phyloP scores from a whole-genome alignment of 2,329 filamentous ascomycete species.

The Biscogniauxia marginata region DNA sequence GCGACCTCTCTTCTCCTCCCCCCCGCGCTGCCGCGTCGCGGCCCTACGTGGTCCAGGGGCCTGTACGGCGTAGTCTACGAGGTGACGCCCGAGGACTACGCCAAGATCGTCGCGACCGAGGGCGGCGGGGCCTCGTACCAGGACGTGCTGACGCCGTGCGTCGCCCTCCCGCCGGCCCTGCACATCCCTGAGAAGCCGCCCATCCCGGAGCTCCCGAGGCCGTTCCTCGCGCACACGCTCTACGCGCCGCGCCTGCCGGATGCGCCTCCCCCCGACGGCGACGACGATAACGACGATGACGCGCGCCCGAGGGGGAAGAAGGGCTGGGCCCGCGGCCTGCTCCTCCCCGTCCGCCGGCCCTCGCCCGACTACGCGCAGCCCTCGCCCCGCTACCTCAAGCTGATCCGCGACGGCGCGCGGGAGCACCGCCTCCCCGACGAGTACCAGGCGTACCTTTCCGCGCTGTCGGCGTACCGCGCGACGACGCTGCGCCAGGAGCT shows the following conservation, averaged over 20 bases:
- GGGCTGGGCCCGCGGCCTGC: slow-evolving; percentile 45
- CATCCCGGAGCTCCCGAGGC: slow-evolving; percentile 48
- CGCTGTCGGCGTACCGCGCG: slow-evolving; percentile 67
- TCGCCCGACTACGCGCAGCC: slow-evolving; percentile 75
- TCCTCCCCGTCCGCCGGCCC: slow-evolving; percentile 51
- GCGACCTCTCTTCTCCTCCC: neutral
- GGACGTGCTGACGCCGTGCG: slow-evolving; percentile 78
- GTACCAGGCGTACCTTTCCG: slow-evolving; percentile 72
- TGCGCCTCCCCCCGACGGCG: slow-evolving; percentile 14
- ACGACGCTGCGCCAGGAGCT: slow-evolving; percentile 66
- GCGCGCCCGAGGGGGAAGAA: slow-evolving; percentile 28
- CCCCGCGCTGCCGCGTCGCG: slow-evolving; percentile 37
- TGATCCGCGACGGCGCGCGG: slow-evolving; percentile 73
- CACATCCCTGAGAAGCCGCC: slow-evolving; percentile 64
- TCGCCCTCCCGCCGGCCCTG: slow-evolving; percentile 59
- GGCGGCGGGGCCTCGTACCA: slow-evolving; percentile 83
- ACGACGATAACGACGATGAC: slow-evolving; percentile 11
- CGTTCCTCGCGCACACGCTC: slow-evolving; percentile 84
- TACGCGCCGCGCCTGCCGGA: slow-evolving; percentile 61
- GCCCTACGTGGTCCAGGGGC: slow-evolving; percentile 70
- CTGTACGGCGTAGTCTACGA: slow-evolving; percentile 95
- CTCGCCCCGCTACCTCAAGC: slow-evolving; percentile 76
- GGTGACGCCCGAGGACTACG: slow-evolving; percentile 79
- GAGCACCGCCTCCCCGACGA: slow-evolving; percentile 78
- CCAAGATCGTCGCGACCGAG: slow-evolving; percentile 85